Base-by-base conservation (phyloP, 805 yeast species). In the Metschnikowia aberdeeniae region DNA sequence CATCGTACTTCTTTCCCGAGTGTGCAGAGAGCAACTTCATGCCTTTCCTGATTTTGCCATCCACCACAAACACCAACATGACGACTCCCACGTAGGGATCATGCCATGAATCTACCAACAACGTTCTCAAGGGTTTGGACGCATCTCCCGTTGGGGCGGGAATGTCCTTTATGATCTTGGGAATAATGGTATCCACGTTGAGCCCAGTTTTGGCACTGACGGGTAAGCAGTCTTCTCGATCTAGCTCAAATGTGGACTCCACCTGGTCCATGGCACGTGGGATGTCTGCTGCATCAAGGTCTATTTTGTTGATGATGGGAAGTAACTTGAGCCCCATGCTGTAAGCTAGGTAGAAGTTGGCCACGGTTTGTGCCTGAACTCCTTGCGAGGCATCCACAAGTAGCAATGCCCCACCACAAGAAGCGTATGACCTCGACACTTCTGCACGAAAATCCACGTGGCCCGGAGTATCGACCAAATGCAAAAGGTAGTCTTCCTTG, bases 351-450 rank as follows among this genome's bases (percentile, higher is more conserved):
- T 84, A 88, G 66, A 87, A 92, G 63, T 93, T 92, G 20, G 99
- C 97, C n/a, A 92, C 97, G 0, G 99, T 93, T 63, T 92, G 99
- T 0, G 98, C 98, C 63, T 89, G 97, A 3, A 92, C 89, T 42
- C 98, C 98, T 59, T 93, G 97, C 2, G 92, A 77, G 1, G 98
- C 98, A 70, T 93, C 99, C 1, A 92, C 95, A 19, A 92, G 65
- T 34, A 92, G 64, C 34, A 92, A 67, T 0, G 97, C 97, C 11
- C 98, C 98, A 31, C 90, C 95, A 70, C 97, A 93, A 0, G 97
- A 86, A 2, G 97, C 97, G 65, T 90, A 90, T 6, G 96, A 87
- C 54, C 98, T 68, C 4, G 95, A 82, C 1, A 92, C 99, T 58
- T 92, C 99, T 7, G 93, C 84, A 43, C 97, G 72, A 63, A 92